Percentiles rank a stretch among this genome's conserved stretches.
Evolutionary conservation across 345 rosid genomes (phyloP).

Genomic region (Garcia nutans): DNA sequence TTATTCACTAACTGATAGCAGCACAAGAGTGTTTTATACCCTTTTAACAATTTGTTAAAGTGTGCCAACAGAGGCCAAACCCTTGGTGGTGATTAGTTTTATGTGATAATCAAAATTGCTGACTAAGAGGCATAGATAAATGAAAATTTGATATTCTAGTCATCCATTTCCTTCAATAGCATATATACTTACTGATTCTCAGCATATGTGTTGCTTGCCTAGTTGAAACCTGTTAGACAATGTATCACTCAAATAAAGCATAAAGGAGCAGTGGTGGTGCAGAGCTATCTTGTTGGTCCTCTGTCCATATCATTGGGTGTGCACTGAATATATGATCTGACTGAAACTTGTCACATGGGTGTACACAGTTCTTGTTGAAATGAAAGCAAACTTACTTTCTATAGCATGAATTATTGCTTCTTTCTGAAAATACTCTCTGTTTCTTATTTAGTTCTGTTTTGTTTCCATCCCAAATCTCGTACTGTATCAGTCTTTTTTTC

Average conservation of each 20-base stretch:
- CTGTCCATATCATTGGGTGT: neutral
- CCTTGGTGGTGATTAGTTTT: neutral
- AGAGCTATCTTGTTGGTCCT: neutral
- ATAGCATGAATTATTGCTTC: neutral
- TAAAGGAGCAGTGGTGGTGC: neutral
- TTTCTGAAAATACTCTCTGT: neutral
- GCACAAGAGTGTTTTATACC: neutral
- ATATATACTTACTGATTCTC: neutral
- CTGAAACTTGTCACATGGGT: neutral
- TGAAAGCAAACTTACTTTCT: neutral
- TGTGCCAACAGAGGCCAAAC: neutral
- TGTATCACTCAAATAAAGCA: neutral
- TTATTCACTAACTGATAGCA: neutral
- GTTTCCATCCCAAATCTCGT: neutral
- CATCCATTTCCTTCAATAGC: neutral
- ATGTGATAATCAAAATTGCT: neutral
- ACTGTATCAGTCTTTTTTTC: neutral
- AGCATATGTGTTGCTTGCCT: neutral
- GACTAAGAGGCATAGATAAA: neutral
- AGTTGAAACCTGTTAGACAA: neutral
- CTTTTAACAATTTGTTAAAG: neutral
- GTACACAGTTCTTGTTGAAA: neutral
- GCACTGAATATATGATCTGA: neutral
- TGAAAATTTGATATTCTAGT: neutral
- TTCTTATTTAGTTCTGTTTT: neutral